Evolutionary conservation across 768 basidiomycete genomes (phyloP), one percentile per base, ranked within the genome.

Genomic region (Mycena vitilis): DNA sequence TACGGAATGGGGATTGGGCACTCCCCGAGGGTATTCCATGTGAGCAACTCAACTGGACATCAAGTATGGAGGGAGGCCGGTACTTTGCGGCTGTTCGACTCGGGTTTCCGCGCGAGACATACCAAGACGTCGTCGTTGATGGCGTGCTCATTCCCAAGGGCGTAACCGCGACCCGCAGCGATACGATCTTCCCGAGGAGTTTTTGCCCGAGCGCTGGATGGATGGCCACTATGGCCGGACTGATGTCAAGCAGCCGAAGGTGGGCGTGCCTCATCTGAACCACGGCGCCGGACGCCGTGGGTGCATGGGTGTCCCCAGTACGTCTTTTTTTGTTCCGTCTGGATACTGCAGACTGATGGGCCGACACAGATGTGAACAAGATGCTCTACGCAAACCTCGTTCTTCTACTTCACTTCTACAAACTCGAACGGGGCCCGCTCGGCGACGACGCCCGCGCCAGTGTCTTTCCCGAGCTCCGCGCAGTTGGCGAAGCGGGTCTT

Each of bases 271-370:
- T 5, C 66, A 67, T 18, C 44, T 67, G 12, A 67, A 67, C 22
- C 66, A 67, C 53, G 66, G 66, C 2, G 66, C 66, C 25, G 66
- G 66, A 20, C 52, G 66, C 23, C 59, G 66, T 36, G 58, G 22
- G n/a, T 67, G 66, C 12, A 67, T 67, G 66, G 66, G 66, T n/a
- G 60, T 67, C n/a, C 66, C 44, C 12, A 67, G 66, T 67, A 56
- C 9, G n/a, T n/a, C n/a, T n/a, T n/a, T n/a, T n/a, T n/a, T n/a
- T n/a, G n/a, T n/a, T n/a, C n/a, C n/a, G n/a, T n/a, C n/a, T n/a
- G n/a, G n/a, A n/a, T n/a, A n/a, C n/a, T n/a, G 58, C 44, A 22
- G 47, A 57, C 7, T 63, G 38, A 63, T 7, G 8, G 37, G 7
- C 42, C 45, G 2, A 5, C 23, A 37, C 49, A 65, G 64, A 40